Evolutionary conservation across 2,329 filamentous ascomycete genomes (phyloP).

Genomic region (Cytospora schulzeri): DNA sequence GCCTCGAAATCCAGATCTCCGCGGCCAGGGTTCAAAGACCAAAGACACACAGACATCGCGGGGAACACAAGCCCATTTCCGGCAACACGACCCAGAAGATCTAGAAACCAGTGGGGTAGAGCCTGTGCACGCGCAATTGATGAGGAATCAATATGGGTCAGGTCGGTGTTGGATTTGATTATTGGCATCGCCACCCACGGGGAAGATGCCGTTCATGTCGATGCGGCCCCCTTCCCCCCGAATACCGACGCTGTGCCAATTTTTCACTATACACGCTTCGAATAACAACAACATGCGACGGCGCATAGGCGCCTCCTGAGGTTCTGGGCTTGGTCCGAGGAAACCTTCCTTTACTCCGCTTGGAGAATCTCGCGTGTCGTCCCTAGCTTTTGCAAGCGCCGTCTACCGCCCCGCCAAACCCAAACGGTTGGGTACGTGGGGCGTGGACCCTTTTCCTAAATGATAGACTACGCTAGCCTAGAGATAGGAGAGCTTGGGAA

Average conservation of each 20-base stretch:
- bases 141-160: not conserved
- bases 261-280: not conserved
- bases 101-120: not conserved
- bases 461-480: not conserved
- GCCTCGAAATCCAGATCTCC: not conserved
- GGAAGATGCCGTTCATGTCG: not conserved
- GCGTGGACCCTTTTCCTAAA: not conserved
- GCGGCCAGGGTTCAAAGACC: not conserved
- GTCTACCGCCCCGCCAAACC: constrained; percentile 19
- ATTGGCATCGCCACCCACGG: not conserved
- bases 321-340: not conserved
- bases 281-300: not conserved
- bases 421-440: constrained; percentile 18
- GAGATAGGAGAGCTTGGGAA: not conserved
- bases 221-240: not conserved
- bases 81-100: not conserved
- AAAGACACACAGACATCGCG: not conserved
- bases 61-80: not conserved
- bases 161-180: not conserved
- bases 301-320: not conserved
- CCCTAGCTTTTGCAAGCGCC: constrained; percentile 3
- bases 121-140: not conserved
- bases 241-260: not conserved
- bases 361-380: constrained; percentile 12
- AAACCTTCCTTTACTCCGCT: not conserved